Base-by-base conservation (phyloP, 2,329 filamentous ascomycete genomes). In the Xylariaceae sp. region DNA sequence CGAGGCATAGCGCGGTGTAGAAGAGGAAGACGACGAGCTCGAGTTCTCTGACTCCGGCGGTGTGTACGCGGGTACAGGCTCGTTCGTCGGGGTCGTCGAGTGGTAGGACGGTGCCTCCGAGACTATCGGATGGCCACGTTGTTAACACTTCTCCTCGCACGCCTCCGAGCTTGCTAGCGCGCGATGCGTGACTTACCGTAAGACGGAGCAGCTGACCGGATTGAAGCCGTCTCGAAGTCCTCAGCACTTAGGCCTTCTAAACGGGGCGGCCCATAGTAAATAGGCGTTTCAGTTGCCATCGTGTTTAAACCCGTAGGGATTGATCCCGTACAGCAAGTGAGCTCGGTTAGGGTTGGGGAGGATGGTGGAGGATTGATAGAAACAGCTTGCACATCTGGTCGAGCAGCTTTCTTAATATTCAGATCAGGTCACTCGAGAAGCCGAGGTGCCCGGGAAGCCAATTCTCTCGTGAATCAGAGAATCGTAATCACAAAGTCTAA, bases 41-140 rank as follows among this genome's bases (percentile, higher is more conserved):
- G 32, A 12, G 23, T 52, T 49, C 53, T 56, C 55, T 50, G 62
- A 54, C 52, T 57, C 62, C 52, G 50, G 62, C 57, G 80, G 79
- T 9, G 80, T 75, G 64, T 85, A 85, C 9, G 80, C 73, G 4
- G 83, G 82, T n/a, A 78, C 71, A 40, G 74, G 66, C 59, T 83
- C 80, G 62, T 75, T 74, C n/a, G 74, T 64, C 12, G 73, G 76
- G 32, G 77, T 75, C 50, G 77, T 79, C 18, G 84, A 85, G 67
- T 85, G 83, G 67, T 89, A 88, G 1, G 85, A 85, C 3, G 87
- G 87, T 2, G 79, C 82, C 50, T 88, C 85, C 51, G 86, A 89
- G 59, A 83, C 82, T 86, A 49, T 21, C 20, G 44, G 40, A 7
- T 23, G 49, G 20, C 43, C 18, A 12, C 43, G 43, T 50, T 20